A percentile compares a stretch with the other conserved stretches of the same genome.
phyloP scores from a whole-genome alignment of 306 rosid genomes.

The Trifolium subterraneum region DNA sequence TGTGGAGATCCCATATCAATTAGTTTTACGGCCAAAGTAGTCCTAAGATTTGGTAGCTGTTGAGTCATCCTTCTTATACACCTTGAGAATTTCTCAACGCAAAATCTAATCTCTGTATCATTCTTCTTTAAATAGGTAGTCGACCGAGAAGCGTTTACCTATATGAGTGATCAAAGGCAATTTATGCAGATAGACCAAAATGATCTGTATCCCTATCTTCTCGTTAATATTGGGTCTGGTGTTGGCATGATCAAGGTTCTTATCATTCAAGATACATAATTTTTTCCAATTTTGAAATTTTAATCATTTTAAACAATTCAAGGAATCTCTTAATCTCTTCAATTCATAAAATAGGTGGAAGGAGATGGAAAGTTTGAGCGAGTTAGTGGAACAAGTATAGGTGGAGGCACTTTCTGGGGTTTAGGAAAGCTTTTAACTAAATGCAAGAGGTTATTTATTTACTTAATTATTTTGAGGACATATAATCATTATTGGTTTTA shows the following conservation, averaged over 20 bases:
- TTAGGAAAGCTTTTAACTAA: slow-evolving; percentile 91
- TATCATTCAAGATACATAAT: slow-evolving; percentile 34
- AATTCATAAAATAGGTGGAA: slow-evolving; percentile 66
- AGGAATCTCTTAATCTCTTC: slow-evolving; percentile 35
- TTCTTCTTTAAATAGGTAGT: slow-evolving; percentile 66
- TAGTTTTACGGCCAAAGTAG: background rate
- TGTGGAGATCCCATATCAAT: background rate
- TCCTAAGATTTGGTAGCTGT: slow-evolving; percentile 1
- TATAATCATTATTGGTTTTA: slow-evolving; percentile 29
- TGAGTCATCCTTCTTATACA: slow-evolving; percentile 30
- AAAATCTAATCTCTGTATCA: slow-evolving; percentile 33
- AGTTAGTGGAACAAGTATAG: slow-evolving; percentile 96
- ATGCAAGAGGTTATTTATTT: slow-evolving; percentile 72
- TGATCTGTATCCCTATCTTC: slow-evolving; percentile 89
- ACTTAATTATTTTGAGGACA: background rate
- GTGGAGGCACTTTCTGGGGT: slow-evolving; percentile 99
- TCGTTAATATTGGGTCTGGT: slow-evolving; percentile 96
- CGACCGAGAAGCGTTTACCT: slow-evolving; percentile 80
- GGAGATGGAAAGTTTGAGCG: slow-evolving; percentile 89
- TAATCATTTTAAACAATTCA: slow-evolving; percentile 13
- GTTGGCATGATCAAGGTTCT: slow-evolving; percentile 96
- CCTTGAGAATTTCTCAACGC: slow-evolving; percentile 28
- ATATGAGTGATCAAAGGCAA: slow-evolving; percentile 72
- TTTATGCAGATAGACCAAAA: slow-evolving; percentile 77
- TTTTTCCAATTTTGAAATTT: slow-evolving; percentile 38